A percentile compares a stretch with the other conserved stretches of the same genome.
These are phyloP conservation scores for Theileria orientalis DNA, from an alignment of 169 alveolate genomes.

Conservation along the genomic window DNA sequence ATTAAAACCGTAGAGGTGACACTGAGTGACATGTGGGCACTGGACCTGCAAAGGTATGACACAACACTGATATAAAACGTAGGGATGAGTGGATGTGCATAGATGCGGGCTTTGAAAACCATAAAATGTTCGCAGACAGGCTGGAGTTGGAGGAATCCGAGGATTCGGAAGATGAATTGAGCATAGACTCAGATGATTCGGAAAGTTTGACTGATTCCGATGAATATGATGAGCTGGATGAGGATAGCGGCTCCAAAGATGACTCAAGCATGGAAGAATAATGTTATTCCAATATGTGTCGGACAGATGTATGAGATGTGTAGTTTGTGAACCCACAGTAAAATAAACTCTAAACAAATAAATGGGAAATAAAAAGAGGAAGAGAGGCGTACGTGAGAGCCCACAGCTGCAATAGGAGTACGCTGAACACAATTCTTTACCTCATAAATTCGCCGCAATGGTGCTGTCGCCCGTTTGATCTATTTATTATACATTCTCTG, in stretches of 20 bases:
- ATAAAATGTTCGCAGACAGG: constrained; percentile 43
- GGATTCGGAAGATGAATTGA: neutral
- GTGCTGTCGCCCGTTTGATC: neutral
- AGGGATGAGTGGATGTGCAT: constrained; percentile 61
- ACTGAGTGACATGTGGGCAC: constrained; percentile 52
- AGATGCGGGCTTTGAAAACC: constrained; percentile 36
- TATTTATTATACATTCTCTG: neutral
- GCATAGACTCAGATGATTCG: neutral
- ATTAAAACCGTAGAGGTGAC: constrained; percentile 51
- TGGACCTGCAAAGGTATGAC: constrained; percentile 31
- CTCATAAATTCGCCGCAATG: constrained; percentile 1
- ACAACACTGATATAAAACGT: neutral
- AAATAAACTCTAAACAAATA: too few relatives aligned
- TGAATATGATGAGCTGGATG: constrained; percentile 3
- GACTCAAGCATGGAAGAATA: neutral
- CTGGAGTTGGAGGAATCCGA: constrained; percentile 27
- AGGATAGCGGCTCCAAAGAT: too few relatives aligned
- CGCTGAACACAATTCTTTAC: too few relatives aligned
- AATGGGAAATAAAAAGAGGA: too few relatives aligned
- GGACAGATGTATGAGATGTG: too few relatives aligned
- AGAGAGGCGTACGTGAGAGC: too few relatives aligned
- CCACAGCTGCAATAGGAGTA: too few relatives aligned
- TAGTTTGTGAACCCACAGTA: too few relatives aligned
- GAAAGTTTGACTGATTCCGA: neutral
- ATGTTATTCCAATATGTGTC: too few relatives aligned